Evolutionary conservation across 78 protist genomes (phyloP).

Genomic region (Creolimax fragrantissima): DNA sequence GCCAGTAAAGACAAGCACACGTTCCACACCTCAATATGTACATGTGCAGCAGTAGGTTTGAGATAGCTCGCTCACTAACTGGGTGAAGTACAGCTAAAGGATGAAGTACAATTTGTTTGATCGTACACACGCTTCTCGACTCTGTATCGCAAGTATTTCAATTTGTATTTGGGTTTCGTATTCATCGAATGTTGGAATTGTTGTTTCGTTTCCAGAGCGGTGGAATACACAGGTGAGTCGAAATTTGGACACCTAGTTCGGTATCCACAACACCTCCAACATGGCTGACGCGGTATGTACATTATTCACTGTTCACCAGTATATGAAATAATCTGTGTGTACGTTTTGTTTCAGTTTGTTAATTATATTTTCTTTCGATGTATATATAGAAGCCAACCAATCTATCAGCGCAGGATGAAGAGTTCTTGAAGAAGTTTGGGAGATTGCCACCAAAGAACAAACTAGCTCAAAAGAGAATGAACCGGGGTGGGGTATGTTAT

Average conservation of each 20-base stretch:
- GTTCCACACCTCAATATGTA: not conserved
- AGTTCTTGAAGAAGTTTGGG: not conserved
- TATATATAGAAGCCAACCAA: not conserved
- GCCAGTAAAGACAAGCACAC: no score
- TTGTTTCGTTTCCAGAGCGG: not conserved
- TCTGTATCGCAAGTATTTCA: not conserved
- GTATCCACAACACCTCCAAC: not conserved
- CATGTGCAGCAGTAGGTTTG: no score
- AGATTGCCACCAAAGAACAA: not conserved
- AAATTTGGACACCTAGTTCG: not conserved
- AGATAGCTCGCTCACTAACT: no score
- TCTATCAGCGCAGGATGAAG: not conserved
- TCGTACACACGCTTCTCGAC: not conserved
- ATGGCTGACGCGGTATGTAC: not conserved
- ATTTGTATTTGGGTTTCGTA: not conserved
- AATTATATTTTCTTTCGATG: not conserved
- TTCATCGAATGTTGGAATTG: not conserved
- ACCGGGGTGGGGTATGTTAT: not conserved
- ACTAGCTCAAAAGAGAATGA: not conserved
- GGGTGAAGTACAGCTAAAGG: no score
- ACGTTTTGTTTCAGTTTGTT: not conserved
- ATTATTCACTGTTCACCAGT: not conserved
- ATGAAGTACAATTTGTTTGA: no score
- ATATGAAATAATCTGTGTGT: not conserved
- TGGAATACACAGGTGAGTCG: not conserved